Evolutionary conservation across 73 alveolate genomes (phyloP).

Genomic region (Uronychia setigera): DNA sequence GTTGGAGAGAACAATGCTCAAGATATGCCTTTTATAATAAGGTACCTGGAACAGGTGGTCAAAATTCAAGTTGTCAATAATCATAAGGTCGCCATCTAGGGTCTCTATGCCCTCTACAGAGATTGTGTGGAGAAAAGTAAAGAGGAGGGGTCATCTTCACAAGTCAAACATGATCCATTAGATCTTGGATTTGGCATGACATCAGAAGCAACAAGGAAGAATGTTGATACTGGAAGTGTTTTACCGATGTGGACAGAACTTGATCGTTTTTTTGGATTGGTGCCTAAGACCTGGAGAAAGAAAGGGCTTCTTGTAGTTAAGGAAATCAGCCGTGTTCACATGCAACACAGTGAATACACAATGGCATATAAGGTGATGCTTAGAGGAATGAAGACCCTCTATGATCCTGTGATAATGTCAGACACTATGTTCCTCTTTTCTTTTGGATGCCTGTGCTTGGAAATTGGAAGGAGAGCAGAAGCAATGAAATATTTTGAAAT

Average conservation of each 20-base stretch:
- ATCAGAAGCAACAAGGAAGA: background rate
- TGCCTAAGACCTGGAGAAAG: constrained; percentile 1
- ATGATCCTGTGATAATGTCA: background rate
- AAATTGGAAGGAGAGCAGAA: background rate
- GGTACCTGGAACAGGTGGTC: background rate
- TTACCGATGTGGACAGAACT: background rate
- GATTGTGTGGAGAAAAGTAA: background rate
- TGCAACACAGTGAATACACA: background rate
- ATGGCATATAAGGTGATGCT: background rate
- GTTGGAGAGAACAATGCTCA: background rate
- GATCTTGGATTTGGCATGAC: too few relatives aligned
- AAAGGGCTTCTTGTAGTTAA: background rate
- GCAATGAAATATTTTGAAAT: background rate
- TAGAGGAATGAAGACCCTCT: background rate
- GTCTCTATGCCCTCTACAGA: background rate
- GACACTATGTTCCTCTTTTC: background rate
- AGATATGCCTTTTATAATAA: background rate
- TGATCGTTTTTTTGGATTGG: background rate
- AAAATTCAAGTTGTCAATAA: background rate
- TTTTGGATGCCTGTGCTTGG: background rate
- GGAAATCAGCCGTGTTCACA: background rate
- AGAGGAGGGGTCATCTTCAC: too few relatives aligned
- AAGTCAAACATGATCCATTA: too few relatives aligned
- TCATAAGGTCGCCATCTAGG: background rate
- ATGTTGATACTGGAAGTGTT: background rate